A percentile compares a stretch with the other conserved stretches of the same genome.
Evolutionary conservation across 2,329 filamentous ascomycete genomes (phyloP).

Genomic region (Paraphoma chrysanthemicola): DNA sequence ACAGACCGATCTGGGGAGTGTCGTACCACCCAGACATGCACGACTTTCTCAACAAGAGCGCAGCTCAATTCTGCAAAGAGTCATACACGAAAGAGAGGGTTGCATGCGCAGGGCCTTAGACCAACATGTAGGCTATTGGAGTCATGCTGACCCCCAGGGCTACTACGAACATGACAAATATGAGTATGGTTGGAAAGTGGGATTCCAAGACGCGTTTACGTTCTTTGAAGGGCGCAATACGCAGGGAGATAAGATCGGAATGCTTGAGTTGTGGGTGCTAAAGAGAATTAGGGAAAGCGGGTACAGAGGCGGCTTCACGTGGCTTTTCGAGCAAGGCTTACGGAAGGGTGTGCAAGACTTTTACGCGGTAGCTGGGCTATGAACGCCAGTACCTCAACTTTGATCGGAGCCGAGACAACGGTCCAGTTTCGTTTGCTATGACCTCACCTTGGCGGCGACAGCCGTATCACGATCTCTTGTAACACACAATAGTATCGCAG

Average conservation of each 20-base stretch:
- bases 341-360: slow-evolving; percentile 56
- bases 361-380: slow-evolving; percentile 22
- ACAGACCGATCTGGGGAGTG: slow-evolving; percentile 56
- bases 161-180: slow-evolving; percentile 62
- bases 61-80: slow-evolving; percentile 44
- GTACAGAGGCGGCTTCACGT: slow-evolving; percentile 55
- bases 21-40: slow-evolving; percentile 44
- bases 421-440: background rate
- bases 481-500: background rate
- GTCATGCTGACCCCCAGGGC: slow-evolving; percentile 50
- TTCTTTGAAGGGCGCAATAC: slow-evolving; percentile 57
- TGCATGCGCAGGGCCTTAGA: slow-evolving; percentile 46
- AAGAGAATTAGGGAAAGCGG: slow-evolving; percentile 62
- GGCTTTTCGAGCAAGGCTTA: slow-evolving; percentile 60
- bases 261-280: slow-evolving; percentile 64
- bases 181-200: slow-evolving; percentile 62
- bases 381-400: background rate
- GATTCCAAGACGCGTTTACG: slow-evolving; percentile 60
- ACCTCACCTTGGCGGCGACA: background rate
- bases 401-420: background rate
- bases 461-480: slow-evolving; percentile 1
- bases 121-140: slow-evolving; percentile 61
- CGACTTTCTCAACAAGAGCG: slow-evolving; percentile 14
- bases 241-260: slow-evolving; percentile 60
- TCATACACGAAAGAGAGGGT: slow-evolving; percentile 48